These are phyloP conservation scores for Uronychia binucleata DNA, from an alignment of 73 alveolate genomes.

Conservation along the genomic window DNA sequence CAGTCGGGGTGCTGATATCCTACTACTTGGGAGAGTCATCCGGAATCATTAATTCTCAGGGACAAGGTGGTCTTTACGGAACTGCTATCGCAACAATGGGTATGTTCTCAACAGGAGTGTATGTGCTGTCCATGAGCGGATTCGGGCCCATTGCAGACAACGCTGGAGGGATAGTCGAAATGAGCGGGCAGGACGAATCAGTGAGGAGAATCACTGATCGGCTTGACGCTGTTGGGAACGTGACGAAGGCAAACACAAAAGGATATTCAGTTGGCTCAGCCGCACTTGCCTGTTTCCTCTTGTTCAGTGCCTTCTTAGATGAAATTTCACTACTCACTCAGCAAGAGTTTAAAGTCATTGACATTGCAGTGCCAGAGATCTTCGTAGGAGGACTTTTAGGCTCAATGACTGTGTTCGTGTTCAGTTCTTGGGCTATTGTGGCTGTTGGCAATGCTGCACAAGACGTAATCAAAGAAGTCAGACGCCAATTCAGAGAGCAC, in stretches of 20 bases:
- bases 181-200: slow-evolving; percentile 63
- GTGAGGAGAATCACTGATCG: slow-evolving; percentile 91
- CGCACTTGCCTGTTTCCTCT: slow-evolving; percentile 74
- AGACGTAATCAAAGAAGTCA: slow-evolving; percentile 82
- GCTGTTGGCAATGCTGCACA: slow-evolving; percentile 89
- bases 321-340: slow-evolving; percentile 73
- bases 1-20: slow-evolving; percentile 78
- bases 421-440: slow-evolving; percentile 78
- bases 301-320: slow-evolving; percentile 90
- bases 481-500: slow-evolving; percentile 80
- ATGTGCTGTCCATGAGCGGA: slow-evolving; percentile 89
- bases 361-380: slow-evolving; percentile 84
- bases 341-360: slow-evolving; percentile 51
- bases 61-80: slow-evolving; percentile 86
- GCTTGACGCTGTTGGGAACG: slow-evolving; percentile 95
- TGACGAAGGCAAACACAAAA: slow-evolving; percentile 91
- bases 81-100: slow-evolving; percentile 98
- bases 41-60: slow-evolving; percentile 63
- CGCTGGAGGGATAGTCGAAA: slow-evolving; percentile 85
- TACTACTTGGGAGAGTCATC: slow-evolving; percentile 78
- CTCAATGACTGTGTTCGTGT: slow-evolving; percentile 78
- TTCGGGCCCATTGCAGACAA: slow-evolving; percentile 96
- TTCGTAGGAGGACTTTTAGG: slow-evolving; percentile 79
- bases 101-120: slow-evolving; percentile 85
- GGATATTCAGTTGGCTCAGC: slow-evolving; percentile 95